Evolutionary conservation across 1,284 basidiomycete species (phyloP).

Genomic region (Rhodotorula sp.): DNA sequence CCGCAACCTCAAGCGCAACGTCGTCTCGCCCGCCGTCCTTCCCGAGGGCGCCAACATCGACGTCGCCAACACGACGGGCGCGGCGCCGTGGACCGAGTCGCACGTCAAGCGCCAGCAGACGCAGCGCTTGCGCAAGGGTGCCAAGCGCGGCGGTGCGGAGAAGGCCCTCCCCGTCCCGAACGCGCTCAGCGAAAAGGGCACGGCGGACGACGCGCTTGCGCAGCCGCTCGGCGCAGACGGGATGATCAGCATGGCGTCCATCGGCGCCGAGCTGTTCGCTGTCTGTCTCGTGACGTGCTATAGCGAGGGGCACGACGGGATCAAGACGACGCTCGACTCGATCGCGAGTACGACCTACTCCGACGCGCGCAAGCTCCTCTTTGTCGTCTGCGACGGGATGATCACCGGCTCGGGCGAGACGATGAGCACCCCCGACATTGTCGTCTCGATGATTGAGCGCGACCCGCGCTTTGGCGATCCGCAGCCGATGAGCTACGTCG

Average conservation of each 20-base stretch:
- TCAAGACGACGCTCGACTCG: conserved; percentile 88
- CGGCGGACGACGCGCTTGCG: conserved; percentile 52
- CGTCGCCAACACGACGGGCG: conserved; percentile 81
- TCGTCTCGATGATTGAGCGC: conserved; percentile 86
- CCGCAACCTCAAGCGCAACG: conserved; percentile 69
- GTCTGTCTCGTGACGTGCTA: conserved; percentile 97
- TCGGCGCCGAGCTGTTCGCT: conserved; percentile 90
- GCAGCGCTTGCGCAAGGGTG: conserved; percentile 22
- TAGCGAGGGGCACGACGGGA: conserved; percentile 90
- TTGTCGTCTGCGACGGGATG: conserved; percentile 97
- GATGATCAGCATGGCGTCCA: conserved; percentile 78
- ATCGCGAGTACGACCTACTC: conserved; percentile 89
- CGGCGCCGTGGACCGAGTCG: conserved; percentile 75
- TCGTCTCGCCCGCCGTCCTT: conserved; percentile 89
- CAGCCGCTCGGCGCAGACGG: conserved; percentile 52
- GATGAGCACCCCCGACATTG: conserved; percentile 92
- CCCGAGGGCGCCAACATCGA: conserved; percentile 91
- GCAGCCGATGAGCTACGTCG: conserved; percentile 88
- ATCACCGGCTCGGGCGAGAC: conserved; percentile 97
- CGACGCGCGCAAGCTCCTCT: conserved; percentile 86
- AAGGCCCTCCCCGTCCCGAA: conserved; percentile 34
- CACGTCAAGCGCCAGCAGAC: conserved; percentile 40
- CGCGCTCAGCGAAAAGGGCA: conserved; percentile 43
- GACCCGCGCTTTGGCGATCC: conserved; percentile 96
- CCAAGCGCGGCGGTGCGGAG: conserved; percentile 55